These are phyloP conservation scores for Epichloe aotearoae DNA, from an alignment of 2,329 filamentous ascomycete species.

Conservation along the genomic window DNA sequence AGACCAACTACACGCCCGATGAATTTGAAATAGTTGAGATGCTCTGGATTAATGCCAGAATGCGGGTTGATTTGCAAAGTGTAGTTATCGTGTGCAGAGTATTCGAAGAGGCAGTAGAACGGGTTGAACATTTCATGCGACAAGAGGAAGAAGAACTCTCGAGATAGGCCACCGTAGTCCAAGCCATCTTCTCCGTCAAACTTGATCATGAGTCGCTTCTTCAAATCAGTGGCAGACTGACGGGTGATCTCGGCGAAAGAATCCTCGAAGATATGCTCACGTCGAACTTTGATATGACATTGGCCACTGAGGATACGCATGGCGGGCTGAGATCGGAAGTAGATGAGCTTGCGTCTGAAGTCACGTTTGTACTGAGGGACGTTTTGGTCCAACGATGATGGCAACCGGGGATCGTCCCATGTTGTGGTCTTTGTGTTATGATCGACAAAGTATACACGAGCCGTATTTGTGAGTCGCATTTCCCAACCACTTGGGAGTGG, in stretches of 20 bases:
- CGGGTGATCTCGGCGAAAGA: constrained; percentile 98
- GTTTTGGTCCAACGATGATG: constrained; percentile 92
- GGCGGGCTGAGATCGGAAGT: constrained; percentile 96
- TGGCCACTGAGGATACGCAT: constrained; percentile 91
- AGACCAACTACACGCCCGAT: constrained; percentile 94
- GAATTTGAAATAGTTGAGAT: constrained; percentile 99
- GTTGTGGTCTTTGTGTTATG: constrained; percentile 99
- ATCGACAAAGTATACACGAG: constrained; percentile 95
- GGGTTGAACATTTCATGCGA: constrained; percentile 99
- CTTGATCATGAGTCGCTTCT: constrained; percentile 99
- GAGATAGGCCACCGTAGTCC: constrained; percentile 92
- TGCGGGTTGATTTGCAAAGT: constrained; percentile 99
- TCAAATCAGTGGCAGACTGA: constrained; percentile 86
- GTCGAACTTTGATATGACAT: constrained; percentile 93
- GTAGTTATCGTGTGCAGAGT: constrained; percentile 99
- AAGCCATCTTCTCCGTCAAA: constrained; percentile 97
- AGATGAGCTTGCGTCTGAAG: constrained; percentile 94
- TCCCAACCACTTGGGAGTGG: constrained; percentile 96
- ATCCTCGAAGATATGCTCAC: constrained; percentile 96
- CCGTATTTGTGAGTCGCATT: constrained; percentile 97
- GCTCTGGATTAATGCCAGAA: constrained; percentile 97
- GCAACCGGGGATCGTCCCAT: constrained; percentile 92
- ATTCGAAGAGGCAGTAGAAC: constrained; percentile 98
- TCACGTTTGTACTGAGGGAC: constrained; percentile 99
- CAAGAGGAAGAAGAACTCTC: constrained; percentile 98